A percentile compares a stretch with the other conserved stretches of the same genome.
These are phyloP conservation scores for Arthroderma sp. DNA, from an alignment of 2,329 filamentous ascomycete genomes.

Conservation along the genomic window DNA sequence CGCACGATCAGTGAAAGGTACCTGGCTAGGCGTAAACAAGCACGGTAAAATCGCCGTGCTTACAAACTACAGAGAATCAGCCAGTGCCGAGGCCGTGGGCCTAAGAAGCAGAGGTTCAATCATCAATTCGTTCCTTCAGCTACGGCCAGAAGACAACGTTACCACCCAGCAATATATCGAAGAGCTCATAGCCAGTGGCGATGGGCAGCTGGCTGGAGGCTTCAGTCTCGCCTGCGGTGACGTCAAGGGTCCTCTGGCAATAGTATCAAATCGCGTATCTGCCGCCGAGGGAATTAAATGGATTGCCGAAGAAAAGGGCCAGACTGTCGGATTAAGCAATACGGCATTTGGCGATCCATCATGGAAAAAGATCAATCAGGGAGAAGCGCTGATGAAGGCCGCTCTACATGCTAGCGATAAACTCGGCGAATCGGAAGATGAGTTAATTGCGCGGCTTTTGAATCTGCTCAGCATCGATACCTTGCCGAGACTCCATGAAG, in stretches of 20 bases:
- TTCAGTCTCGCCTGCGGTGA: constrained; percentile 50
- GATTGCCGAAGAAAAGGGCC: constrained; percentile 35
- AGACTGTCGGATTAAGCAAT: constrained; percentile 50
- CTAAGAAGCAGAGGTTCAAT: constrained; percentile 44
- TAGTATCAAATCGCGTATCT: constrained; percentile 50
- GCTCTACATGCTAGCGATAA: constrained; percentile 36
- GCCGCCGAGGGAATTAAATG: constrained; percentile 38
- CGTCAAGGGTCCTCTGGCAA: constrained; percentile 40
- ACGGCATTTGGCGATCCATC: constrained; percentile 44
- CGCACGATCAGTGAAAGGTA: constrained; percentile 46
- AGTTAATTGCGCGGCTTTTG: constrained; percentile 40
- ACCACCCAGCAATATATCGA: constrained; percentile 40
- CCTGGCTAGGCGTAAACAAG: constrained; percentile 51
- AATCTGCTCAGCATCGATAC: constrained; percentile 42
- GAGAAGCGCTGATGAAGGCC: constrained; percentile 40
- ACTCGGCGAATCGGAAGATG: constrained; percentile 32
- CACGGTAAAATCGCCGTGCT: constrained; percentile 49
- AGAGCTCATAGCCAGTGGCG: constrained; percentile 41
- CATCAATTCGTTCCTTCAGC: constrained; percentile 46
- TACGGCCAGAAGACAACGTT: constrained; percentile 26
- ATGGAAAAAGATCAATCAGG: constrained; percentile 50
- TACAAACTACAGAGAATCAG: constrained; percentile 50
- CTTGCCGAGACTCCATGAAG: constrained; percentile 37
- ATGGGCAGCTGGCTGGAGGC: constrained; percentile 43
- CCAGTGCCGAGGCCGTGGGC: constrained; percentile 33